Base-by-base conservation (phyloP, 2,329 filamentous ascomycete genomes). In the Colletotrichum lupini region DNA sequence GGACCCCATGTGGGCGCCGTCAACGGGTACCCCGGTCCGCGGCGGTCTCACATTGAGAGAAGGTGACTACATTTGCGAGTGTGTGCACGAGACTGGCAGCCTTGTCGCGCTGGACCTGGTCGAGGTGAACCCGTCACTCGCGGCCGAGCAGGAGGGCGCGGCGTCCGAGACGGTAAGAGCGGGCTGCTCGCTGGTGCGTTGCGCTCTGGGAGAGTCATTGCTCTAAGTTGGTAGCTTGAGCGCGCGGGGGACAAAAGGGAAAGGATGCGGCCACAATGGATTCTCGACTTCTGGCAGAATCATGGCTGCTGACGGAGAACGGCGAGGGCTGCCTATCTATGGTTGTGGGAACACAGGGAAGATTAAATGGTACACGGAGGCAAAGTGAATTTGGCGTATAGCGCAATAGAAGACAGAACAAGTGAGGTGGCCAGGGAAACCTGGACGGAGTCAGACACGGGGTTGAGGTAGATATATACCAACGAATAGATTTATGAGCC, bases 51-150 rank as follows among this genome's bases (percentile, higher is more conserved):
- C 97, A 4, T 88, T 99, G 78, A 91, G 97, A 68, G 97, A 99
- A 86, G 97, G 97, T 53, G 97, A 98, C 83, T 99, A 94, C 85
- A 98, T 99, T 83, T 97, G 95, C 79, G 97, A 96, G 85, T 92
- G 90, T 77, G 92, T 96, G 26, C 93, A 96, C 82, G 88, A 94
- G 85, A 95, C 93, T 7, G 94, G 94, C 66, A 93, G 90, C 81
- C 84, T 96, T 68, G 87, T 96, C 12, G 93, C 93, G 56, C 92
- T 97, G 84, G 94, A 97, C 81, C 84, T 97, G 76, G 94, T 96
- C 75, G 93, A 95, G 85, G 93, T 95, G 76, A 95, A 95, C 85
- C 93, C 93, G 24, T 90, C 88, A 77, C 84, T 95, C 70, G 92
- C 92, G 58, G 84, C 88, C 2, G 88, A 87, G 75, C 84, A 87